Evolutionary conservation across 148 eudicot genomes (phyloP), one percentile per base, ranked within the genome.

Genomic region (Rhododendron ferrugineum): DNA sequence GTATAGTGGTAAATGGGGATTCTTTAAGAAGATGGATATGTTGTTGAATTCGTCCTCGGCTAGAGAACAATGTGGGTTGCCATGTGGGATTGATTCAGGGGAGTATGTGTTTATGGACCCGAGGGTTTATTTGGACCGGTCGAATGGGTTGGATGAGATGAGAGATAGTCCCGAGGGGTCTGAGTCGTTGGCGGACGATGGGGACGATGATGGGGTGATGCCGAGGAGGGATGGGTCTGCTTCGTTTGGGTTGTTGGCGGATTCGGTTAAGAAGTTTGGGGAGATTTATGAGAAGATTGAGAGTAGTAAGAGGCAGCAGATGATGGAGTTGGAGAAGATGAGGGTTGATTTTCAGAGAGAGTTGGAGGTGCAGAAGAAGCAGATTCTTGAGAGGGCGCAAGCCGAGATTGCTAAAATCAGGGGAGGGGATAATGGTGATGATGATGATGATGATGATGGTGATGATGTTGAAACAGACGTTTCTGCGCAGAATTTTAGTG

Each of bases 41-140:
- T 88, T 97, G 88, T 82, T 97, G 96, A 91, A 89, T 79, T 83
- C 88, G 82, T 91, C 94, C 30, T 88, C 90, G 0, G 6, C 9
- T 13, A 83, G 91, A 85, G 97, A 92, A 79, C 92, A 87, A 16
- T 15, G 60, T 79, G 97, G 96, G 70, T 87, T 97, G 32, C 92
- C 96, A 16, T 95, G 99, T 78, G 99, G 99, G 74, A 87, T 97
- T 60, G 99, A 97, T 90, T 94, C 98, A 1, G 98, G 99, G 62
- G 99, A 97, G 87, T 97, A 93, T 54, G 98, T 95, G 83, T 97
- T 97, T 88, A 95, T 94, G 99, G 89, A 94, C 50, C 97, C 99
- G 18, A 85, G 88, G 11, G 98, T 94, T 26, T 97, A 97, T 83
- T 89, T 97, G 93, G 92, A 93, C 50, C 90, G 86, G 75, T 92